Conservation (phyloP, 2,329 filamentous ascomycete genomes). For the Xylariaceae sp. region DNA sequence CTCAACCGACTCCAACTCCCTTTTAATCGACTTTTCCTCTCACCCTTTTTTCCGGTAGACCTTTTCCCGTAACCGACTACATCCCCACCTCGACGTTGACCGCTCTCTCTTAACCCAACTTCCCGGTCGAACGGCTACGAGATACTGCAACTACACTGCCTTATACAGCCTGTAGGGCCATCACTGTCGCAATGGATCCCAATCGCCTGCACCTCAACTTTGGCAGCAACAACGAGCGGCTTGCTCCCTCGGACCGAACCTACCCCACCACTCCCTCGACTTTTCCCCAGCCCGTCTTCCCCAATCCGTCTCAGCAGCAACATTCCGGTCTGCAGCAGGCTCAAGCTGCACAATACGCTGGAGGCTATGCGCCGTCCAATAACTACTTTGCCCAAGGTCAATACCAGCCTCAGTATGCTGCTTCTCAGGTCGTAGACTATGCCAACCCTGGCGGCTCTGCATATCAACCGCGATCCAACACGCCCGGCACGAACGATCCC, state of each 20-base stretch:
- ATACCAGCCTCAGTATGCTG: conserved; percentile 43
- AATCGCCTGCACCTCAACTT: conserved; percentile 66
- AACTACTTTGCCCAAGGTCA: conserved; percentile 62
- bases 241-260: conserved; percentile 60
- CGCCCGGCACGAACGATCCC: conserved; percentile 68
- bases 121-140: not conserved
- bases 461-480: conserved; percentile 52
- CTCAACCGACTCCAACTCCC: not conserved
- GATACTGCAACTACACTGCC: not conserved
- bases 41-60: too few species aligned
- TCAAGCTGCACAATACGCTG: conserved; percentile 40
- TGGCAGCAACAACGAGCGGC: conserved; percentile 61
- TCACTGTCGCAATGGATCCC: conserved; percentile 40
- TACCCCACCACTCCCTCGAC: conserved; percentile 91
- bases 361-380: conserved; percentile 44
- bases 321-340: conserved; percentile 44
- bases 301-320: conserved; percentile 41
- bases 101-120: not conserved
- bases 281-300: conserved; percentile 84
- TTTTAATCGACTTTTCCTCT: not conserved
- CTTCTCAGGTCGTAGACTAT: conserved; percentile 26
- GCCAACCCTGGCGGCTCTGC: conserved; percentile 26
- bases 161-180: not conserved
- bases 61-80: too few species aligned
- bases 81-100: conserved; percentile 1